These are phyloP conservation scores for Penicillium bovifimosum DNA, from an alignment of 495 filamentous ascomycete genomes.

Conservation along the genomic window DNA sequence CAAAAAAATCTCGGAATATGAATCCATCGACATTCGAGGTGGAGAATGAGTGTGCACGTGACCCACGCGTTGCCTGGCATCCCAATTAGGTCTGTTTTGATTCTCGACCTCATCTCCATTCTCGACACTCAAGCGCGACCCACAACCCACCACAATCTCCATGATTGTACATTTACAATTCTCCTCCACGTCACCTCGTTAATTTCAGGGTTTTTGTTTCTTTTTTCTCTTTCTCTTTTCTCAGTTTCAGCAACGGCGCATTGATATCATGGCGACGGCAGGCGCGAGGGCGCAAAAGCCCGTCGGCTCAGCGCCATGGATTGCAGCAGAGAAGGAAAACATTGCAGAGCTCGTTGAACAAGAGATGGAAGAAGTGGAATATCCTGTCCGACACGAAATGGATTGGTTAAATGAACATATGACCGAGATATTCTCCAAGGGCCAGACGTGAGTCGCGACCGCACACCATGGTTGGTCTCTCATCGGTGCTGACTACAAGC, in stretches of 20 bases:
- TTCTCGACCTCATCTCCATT: slow-evolving; percentile 12
- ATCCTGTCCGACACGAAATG: slow-evolving; percentile 80
- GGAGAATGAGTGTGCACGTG: slow-evolving; percentile 12
- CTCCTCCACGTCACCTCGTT: background rate
- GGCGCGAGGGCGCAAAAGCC: slow-evolving; percentile 45
- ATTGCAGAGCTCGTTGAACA: slow-evolving; percentile 56
- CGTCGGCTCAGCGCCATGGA: slow-evolving; percentile 64
- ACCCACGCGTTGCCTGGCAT: slow-evolving; percentile 17
- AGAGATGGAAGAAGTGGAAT: slow-evolving; percentile 86
- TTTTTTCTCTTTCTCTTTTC: background rate
- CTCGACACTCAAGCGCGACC: slow-evolving; percentile 8
- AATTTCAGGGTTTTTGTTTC: background rate
- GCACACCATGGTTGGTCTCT: background rate
- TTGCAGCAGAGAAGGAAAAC: slow-evolving; percentile 60
- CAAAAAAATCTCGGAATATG: background rate
- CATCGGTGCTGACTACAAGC: slow-evolving; percentile 30
- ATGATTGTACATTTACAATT: slow-evolving; percentile 10
- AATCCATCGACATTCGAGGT: background rate
- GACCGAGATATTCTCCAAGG: slow-evolving; percentile 83
- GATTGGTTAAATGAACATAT: slow-evolving; percentile 98
- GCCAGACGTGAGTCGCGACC: slow-evolving; percentile 62
- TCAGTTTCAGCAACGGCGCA: slow-evolving; percentile 11
- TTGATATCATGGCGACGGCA: slow-evolving; percentile 47
- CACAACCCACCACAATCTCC: slow-evolving; percentile 2
- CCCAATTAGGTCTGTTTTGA: slow-evolving; percentile 26